These are phyloP conservation scores for Coemansia sp. DNA, from an alignment of 192 early-diverging fungal genomes.

Conservation along the genomic window DNA sequence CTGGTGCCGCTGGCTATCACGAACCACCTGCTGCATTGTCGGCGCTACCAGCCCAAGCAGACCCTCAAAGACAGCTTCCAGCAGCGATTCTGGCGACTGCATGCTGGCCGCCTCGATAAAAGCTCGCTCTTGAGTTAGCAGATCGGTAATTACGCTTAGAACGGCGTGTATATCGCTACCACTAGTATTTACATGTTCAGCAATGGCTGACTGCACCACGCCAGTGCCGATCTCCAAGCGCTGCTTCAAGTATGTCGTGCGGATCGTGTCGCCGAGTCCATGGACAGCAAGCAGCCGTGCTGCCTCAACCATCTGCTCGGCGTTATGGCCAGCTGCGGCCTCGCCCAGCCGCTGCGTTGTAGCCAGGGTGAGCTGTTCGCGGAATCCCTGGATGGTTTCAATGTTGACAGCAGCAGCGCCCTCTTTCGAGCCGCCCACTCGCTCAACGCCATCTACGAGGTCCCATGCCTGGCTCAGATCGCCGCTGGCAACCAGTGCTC, in stretches of 20 bases:
- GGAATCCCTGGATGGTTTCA: slow-evolving; percentile 7
- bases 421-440: not conserved
- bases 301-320: slow-evolving; percentile 7
- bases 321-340: slow-evolving; percentile 20
- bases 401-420: not conserved
- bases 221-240: slow-evolving; percentile 22
- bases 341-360: slow-evolving; percentile 13
- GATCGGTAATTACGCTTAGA: slow-evolving; percentile 15
- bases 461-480: slow-evolving; percentile 42
- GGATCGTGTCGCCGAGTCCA: slow-evolving; percentile 18
- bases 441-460: slow-evolving; percentile 23
- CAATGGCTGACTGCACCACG: slow-evolving; percentile 20
- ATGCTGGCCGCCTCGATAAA: slow-evolving; percentile 36
- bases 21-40: slow-evolving; percentile 10
- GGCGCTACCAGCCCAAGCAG: slow-evolving; percentile 27
- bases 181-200: not conserved
- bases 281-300: slow-evolving; percentile 25
- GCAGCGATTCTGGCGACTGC: slow-evolving; percentile 14
- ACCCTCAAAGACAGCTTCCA: slow-evolving; percentile 21
- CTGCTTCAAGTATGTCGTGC: slow-evolving; percentile 18
- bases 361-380: slow-evolving; percentile 16
- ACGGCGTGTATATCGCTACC: slow-evolving; percentile 6
- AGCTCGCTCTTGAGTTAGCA: slow-evolving; percentile 27
- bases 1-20: not conserved
- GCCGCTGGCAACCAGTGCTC: slow-evolving; percentile 24